Conservation (phyloP, 768 basidiomycete genomes). For the Lyophyllum shimeji region DNA sequence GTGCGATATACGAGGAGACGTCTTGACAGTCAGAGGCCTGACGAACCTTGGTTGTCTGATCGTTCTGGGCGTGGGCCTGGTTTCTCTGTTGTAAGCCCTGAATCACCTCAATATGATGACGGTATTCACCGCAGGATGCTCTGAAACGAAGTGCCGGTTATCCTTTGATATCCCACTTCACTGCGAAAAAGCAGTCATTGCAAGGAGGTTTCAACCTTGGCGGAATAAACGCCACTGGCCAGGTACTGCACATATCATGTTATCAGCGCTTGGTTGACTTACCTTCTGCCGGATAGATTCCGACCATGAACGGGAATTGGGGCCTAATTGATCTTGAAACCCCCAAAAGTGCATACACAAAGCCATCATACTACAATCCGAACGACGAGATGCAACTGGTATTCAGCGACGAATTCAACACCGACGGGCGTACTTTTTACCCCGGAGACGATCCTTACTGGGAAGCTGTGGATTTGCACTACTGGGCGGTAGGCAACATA, state of each 20-base stretch:
- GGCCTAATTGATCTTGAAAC: conserved; percentile 79
- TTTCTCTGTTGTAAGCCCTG: conserved; percentile 57
- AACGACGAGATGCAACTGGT: conserved; percentile 61
- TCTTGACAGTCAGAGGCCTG: conserved; percentile 70
- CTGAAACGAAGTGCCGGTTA: conserved; percentile 70
- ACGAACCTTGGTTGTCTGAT: conserved; percentile 71
- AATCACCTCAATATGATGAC: conserved; percentile 3
- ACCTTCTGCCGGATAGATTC: conserved; percentile 37
- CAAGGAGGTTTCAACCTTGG: conserved; percentile 72
- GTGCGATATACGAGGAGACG: conserved; percentile 54
- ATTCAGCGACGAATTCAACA: conserved; percentile 89
- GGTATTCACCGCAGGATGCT: too few species aligned
- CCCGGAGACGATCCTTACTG: conserved; percentile 90
- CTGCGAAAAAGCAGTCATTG: conserved; percentile 39
- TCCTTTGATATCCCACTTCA: conserved; percentile 60
- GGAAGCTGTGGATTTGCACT: conserved; percentile 82
- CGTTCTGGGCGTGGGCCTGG: conserved; percentile 49
- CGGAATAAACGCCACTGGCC: conserved; percentile 75
- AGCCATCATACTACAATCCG: conserved; percentile 52
- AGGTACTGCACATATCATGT: conserved; percentile 34
- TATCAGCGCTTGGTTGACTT: conserved; percentile 1
- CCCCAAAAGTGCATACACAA: conserved; percentile 56
- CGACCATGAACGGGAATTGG: conserved; percentile 59
- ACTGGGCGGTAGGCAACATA: conserved; percentile 56
- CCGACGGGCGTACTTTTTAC: conserved; percentile 77